Conservation (phyloP, 768 basidiomycete species). For the Rhizopogon vesiculosus region DNA sequence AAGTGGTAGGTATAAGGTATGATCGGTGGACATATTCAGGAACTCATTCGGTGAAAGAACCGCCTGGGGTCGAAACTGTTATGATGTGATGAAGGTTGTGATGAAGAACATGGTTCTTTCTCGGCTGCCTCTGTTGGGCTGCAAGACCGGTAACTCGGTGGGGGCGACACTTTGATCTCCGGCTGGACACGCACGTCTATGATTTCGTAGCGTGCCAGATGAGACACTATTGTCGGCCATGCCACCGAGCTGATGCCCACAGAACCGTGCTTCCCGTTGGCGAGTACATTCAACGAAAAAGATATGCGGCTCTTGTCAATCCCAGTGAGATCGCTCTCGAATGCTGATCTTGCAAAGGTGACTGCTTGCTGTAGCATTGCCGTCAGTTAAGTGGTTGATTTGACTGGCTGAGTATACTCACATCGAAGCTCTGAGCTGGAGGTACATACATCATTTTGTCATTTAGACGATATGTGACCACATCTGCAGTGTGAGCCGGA, state of each 20-base stretch:
- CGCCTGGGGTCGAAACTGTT: constrained; percentile 4
- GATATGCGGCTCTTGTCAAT: constrained; percentile 37
- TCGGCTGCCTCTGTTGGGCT: constrained; percentile 10
- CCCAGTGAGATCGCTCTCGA: constrained; percentile 32
- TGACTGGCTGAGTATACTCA: constrained; percentile 17
- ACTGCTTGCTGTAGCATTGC: constrained; percentile 39
- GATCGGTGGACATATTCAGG: background rate
- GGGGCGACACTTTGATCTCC: constrained; percentile 25
- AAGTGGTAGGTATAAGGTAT: no score
- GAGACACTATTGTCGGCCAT: constrained; percentile 39
- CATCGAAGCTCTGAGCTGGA: constrained; percentile 38
- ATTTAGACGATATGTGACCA: constrained; percentile 46
- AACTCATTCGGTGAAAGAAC: constrained; percentile 11
- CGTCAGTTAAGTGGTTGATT: background rate
- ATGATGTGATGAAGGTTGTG: background rate
- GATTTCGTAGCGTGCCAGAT: constrained; percentile 42
- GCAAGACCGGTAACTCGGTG: constrained; percentile 33
- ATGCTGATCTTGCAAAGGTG: constrained; percentile 45
- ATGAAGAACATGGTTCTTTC: background rate
- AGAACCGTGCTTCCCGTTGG: constrained; percentile 26
- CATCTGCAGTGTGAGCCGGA: constrained; percentile 27
- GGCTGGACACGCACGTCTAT: constrained; percentile 40
- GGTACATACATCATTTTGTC: constrained; percentile 48
- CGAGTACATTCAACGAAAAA: constrained; percentile 34
- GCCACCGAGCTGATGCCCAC: constrained; percentile 50